phyloP scores from a whole-genome alignment of 1,284 basidiomycete species.

The Calocybe gambosa region DNA sequence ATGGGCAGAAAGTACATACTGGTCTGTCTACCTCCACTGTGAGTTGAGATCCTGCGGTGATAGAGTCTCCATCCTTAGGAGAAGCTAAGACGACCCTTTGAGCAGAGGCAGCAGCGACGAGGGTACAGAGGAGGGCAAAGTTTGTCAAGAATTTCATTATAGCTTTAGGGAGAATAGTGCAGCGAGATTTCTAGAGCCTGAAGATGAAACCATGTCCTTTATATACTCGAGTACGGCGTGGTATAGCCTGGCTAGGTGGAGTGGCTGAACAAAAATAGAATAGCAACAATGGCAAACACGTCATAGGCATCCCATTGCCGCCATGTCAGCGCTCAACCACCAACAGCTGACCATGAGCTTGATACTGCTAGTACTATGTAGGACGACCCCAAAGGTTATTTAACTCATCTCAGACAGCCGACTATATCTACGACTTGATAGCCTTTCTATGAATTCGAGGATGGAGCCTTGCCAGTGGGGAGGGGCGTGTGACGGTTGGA shows the following conservation, averaged over 20 bases:
- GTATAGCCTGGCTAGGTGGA: neutral
- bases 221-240: neutral
- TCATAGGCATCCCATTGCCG: neutral
- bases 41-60: constrained; percentile 31
- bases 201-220: neutral
- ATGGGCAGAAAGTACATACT: constrained; percentile 26
- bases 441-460: too few relatives aligned
- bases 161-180: neutral
- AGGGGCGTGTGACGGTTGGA: too few relatives aligned
- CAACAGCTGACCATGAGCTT: too few relatives aligned
- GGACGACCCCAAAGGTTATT: too few relatives aligned
- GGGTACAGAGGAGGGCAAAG: constrained; percentile 8
- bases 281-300: neutral
- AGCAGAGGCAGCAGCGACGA: constrained; percentile 20
- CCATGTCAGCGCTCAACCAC: too few relatives aligned
- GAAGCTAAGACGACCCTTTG: constrained; percentile 34
- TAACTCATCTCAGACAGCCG: too few relatives aligned
- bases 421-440: too few relatives aligned
- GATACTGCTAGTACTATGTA: too few relatives aligned
- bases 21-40: constrained; percentile 38
- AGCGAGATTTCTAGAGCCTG: neutral
- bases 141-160: constrained; percentile 17
- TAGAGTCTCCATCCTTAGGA: constrained; percentile 27
- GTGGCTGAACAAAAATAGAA: neutral
- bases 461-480: too few relatives aligned